Conservation (phyloP, 345 rosid genomes). For the Dipteronia dyeriana region DNA sequence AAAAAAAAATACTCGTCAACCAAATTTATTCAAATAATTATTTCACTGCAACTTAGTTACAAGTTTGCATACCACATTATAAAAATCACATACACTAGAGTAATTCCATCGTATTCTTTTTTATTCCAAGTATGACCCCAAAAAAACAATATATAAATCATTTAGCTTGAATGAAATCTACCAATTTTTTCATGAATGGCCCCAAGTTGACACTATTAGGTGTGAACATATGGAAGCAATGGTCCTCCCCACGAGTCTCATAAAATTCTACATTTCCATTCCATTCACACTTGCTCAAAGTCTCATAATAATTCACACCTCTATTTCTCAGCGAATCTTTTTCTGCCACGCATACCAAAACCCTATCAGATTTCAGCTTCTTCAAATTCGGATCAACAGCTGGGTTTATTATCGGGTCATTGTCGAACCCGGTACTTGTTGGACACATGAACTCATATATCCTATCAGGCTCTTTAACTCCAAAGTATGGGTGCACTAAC, state of each 20-base stretch:
- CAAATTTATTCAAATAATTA: neutral
- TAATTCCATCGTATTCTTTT: no score
- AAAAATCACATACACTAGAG: neutral
- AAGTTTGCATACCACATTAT: neutral
- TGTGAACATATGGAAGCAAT: constrained; percentile 35
- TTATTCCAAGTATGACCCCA: neutral
- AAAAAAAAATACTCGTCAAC: neutral
- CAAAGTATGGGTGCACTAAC: constrained; percentile 49
- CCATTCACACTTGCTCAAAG: constrained; percentile 33
- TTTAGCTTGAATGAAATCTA: constrained; percentile 27
- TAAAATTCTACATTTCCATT: constrained; percentile 30
- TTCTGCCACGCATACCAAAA: constrained; percentile 47
- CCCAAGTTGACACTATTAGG: constrained; percentile 26
- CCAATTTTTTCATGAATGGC: constrained; percentile 30
- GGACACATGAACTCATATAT: constrained; percentile 34
- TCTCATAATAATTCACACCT: constrained; percentile 38
- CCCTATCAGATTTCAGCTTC: constrained; percentile 28
- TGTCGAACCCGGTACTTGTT: constrained; percentile 26
- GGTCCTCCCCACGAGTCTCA: constrained; percentile 40
- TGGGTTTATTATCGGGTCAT: constrained; percentile 39
- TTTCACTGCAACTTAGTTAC: neutral
- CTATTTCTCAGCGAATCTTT: constrained; percentile 33
- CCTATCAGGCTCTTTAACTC: constrained; percentile 33
- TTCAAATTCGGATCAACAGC: constrained; percentile 33
- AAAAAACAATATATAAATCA: neutral